Evolutionary conservation across 2,329 filamentous ascomycete genomes (phyloP).

Genomic region (Stromatinia cepivora): DNA sequence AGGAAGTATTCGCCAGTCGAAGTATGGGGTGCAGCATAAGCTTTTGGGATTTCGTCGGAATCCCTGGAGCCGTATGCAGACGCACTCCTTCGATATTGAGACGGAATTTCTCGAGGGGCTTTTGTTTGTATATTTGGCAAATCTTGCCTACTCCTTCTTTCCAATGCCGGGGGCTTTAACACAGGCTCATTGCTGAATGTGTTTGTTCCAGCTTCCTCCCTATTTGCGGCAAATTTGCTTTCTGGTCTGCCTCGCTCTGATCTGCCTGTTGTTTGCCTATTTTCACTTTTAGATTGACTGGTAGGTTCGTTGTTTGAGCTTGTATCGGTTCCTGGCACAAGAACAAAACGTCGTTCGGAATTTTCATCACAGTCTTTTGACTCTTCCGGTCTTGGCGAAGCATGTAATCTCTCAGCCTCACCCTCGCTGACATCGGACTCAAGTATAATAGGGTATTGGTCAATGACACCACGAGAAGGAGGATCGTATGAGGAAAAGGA

Average conservation of each 20-base stretch:
- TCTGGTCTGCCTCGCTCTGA: constrained; percentile 1
- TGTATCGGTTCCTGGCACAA: constrained; percentile 46
- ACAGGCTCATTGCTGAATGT: constrained; percentile 1
- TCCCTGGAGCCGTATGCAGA: constrained; percentile 34
- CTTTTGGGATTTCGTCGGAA: constrained; percentile 38
- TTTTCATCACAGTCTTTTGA: constrained; percentile 31
- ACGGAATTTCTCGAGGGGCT: constrained; percentile 37
- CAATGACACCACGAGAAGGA: constrained; percentile 61
- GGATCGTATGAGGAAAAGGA: constrained; percentile 51
- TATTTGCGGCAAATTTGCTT: constrained; percentile 1
- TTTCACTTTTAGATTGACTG: constrained; percentile 23
- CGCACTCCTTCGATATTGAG: constrained; percentile 38
- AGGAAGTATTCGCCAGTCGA: constrained; percentile 45
- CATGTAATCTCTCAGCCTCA: constrained; percentile 36
- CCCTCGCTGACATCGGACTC: constrained; percentile 51
- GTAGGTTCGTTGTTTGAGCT: constrained; percentile 21
- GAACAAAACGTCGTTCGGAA: constrained; percentile 63
- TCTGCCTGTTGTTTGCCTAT: constrained; percentile 26
- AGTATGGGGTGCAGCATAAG: constrained; percentile 30
- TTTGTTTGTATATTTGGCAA: constrained; percentile 40
- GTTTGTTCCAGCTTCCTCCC: constrained; percentile 7
- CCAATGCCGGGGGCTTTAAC: constrained; percentile 26
- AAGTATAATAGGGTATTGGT: constrained; percentile 67
- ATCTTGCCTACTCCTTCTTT: constrained; percentile 39
- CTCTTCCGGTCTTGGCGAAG: constrained; percentile 28